Evolutionary conservation across 1,284 basidiomycete species (phyloP).

Genomic region (Ceratobasidium sp.): DNA sequence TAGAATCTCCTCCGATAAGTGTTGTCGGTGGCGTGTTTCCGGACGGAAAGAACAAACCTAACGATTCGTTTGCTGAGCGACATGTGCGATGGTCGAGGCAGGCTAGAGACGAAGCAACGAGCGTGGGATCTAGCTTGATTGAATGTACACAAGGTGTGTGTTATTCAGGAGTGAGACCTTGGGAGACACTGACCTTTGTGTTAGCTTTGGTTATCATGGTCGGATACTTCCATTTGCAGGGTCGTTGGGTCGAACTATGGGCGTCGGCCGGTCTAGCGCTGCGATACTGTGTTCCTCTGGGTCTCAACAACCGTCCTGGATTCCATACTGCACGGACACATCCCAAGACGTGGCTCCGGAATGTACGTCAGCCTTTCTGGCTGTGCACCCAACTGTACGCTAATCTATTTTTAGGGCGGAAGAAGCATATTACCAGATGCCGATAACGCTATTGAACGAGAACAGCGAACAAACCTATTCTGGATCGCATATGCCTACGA

Average conservation of each 20-base stretch:
- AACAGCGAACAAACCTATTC: slow-evolving; percentile 24
- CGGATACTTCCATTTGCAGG: slow-evolving; percentile 78
- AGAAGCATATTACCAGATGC: slow-evolving; percentile 32
- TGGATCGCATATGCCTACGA: slow-evolving; percentile 37
- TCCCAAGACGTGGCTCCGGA: slow-evolving; percentile 51
- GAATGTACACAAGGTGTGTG: slow-evolving; percentile 63
- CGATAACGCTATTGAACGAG: slow-evolving; percentile 33
- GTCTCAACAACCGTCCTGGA: slow-evolving; percentile 73
- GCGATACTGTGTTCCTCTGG: slow-evolving; percentile 70
- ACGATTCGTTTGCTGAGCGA: slow-evolving; percentile 71
- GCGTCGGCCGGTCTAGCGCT: slow-evolving; percentile 63
- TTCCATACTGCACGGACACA: slow-evolving; percentile 68
- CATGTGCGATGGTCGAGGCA: slow-evolving; percentile 23
- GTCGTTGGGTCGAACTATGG: slow-evolving; percentile 78
- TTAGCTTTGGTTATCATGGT: slow-evolving; percentile 69
- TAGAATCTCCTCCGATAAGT: slow-evolving; percentile 9
- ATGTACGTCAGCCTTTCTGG: background rate
- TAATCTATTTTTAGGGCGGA: slow-evolving; percentile 17
- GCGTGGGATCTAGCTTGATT: slow-evolving; percentile 27
- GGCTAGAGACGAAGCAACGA: slow-evolving; percentile 27
- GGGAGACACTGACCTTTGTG: slow-evolving; percentile 56
- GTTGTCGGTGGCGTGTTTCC: slow-evolving; percentile 1
- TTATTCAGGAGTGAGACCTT: slow-evolving; percentile 61
- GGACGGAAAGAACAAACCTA: slow-evolving; percentile 50
- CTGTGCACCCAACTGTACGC: background rate